Percentiles rank a stretch among this genome's conserved stretches.
phyloP scores from a whole-genome alignment of 768 basidiomycete genomes.

The Tylopilus cervinicoccineus region DNA sequence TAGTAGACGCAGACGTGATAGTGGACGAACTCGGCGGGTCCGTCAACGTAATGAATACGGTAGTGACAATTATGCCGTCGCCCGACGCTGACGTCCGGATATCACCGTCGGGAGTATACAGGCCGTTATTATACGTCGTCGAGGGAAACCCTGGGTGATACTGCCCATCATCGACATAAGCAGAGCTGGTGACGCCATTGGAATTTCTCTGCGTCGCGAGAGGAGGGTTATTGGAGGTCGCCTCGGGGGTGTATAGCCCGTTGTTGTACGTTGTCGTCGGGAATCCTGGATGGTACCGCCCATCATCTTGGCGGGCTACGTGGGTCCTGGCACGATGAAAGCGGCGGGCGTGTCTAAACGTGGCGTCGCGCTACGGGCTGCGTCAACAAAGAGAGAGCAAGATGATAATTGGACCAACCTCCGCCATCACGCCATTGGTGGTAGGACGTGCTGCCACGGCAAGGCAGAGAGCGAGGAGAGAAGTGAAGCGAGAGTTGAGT shows the following conservation, averaged over 20 bases:
- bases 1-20: neutral
- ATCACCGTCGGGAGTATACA: constrained; percentile 1
- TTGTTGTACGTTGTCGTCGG: constrained; percentile 10
- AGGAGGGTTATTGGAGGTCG: neutral
- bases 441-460: constrained; percentile 15
- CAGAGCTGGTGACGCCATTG: neutral
- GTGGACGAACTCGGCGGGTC: neutral
- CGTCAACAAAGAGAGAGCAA: constrained; percentile 2
- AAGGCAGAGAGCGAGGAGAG: constrained; percentile 28
- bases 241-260: constrained; percentile 1
- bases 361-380: constrained; percentile 5
- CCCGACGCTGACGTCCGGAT: neutral
- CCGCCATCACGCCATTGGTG: neutral
- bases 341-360: constrained; percentile 11
- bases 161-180: constrained; percentile 12
- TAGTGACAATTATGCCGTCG: neutral
- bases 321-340: constrained; percentile 9
- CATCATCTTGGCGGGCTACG: constrained; percentile 17
- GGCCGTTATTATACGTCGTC: constrained; percentile 19
- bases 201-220: neutral
- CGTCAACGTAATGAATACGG: neutral
- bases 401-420: constrained; percentile 6
- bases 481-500: constrained; percentile 26
- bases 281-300: constrained; percentile 20
- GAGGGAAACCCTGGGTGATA: constrained; percentile 20